Percentiles rank a stretch among this genome's conserved stretches.
Conservation (phyloP, 2,329 filamentous ascomycete genomes). For the Colletotrichum theobromicola region DNA sequence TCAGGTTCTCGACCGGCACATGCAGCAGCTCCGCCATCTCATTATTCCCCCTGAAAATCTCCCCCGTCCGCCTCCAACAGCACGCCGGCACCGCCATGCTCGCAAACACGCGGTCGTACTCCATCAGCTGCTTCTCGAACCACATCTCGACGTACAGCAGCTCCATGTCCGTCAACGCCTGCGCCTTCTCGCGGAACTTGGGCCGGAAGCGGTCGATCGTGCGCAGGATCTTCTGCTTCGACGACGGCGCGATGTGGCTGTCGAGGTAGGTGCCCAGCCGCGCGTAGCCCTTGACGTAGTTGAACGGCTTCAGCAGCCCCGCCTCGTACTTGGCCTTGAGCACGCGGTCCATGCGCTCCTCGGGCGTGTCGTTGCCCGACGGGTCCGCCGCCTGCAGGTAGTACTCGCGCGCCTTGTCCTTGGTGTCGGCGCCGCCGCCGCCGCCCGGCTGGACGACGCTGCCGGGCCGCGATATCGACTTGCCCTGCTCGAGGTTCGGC, state of each 20-base stretch:
- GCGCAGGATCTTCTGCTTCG: slow-evolving; percentile 88
- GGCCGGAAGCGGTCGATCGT: slow-evolving; percentile 93
- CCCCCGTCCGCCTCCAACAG: slow-evolving; percentile 94
- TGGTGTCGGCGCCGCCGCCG: too few species aligned
- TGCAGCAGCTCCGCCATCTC: slow-evolving; percentile 98
- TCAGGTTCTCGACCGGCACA: slow-evolving; percentile 86
- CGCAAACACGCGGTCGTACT: slow-evolving; percentile 97
- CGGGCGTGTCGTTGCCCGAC: slow-evolving; percentile 81
- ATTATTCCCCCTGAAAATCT: slow-evolving; percentile 97
- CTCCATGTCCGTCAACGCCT: slow-evolving; percentile 90
- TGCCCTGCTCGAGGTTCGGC: slow-evolving; percentile 49
- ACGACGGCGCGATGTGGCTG: slow-evolving; percentile 79
- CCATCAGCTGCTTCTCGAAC: slow-evolving; percentile 96
- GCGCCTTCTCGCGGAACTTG: slow-evolving; percentile 94
- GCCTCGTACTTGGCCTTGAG: slow-evolving; percentile 96
- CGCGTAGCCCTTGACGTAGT: slow-evolving; percentile 96
- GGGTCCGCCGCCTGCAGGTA: slow-evolving; percentile 97
- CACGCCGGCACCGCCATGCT: slow-evolving; percentile 99
- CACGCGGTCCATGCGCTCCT: slow-evolving; percentile 94
- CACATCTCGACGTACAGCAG: slow-evolving; percentile 97
- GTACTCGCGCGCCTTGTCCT: slow-evolving; percentile 84
- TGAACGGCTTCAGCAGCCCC: slow-evolving; percentile 93
- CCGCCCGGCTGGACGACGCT: slow-evolving; percentile 67
- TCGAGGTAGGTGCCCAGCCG: slow-evolving; percentile 92
- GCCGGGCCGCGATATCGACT: slow-evolving; percentile 64